A percentile compares a stretch with the other conserved stretches of the same genome.
Conservation (phyloP, 2,329 filamentous ascomycete species). For the Verticillium zaregamsianum region DNA sequence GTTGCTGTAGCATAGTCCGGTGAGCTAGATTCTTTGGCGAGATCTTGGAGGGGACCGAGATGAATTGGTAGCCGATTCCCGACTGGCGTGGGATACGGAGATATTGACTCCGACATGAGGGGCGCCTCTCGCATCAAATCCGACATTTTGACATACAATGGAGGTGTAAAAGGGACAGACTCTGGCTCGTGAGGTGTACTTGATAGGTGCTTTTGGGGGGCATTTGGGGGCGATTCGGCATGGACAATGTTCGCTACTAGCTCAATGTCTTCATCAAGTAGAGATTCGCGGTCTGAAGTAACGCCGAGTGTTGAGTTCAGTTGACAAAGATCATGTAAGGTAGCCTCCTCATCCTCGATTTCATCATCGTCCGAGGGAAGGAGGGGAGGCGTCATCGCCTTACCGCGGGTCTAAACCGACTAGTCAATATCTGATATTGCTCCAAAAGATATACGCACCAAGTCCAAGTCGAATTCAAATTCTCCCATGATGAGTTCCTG, state of each 20-base stretch:
- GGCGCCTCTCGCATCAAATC: background rate
- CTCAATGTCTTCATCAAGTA: constrained; percentile 4
- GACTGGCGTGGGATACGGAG: too few species aligned
- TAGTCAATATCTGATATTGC: background rate
- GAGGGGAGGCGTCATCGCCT: background rate
- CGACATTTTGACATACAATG: background rate
- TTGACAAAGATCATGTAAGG: constrained; percentile 15
- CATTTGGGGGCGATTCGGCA: background rate
- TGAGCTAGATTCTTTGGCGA: background rate
- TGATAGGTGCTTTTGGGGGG: background rate
- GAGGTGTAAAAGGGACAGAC: constrained; percentile 4
- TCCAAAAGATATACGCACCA: background rate
- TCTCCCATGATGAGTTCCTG: background rate
- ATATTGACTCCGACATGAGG: background rate
- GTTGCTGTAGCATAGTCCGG: too few species aligned
- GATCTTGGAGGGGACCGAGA: background rate
- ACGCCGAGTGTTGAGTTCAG: constrained; percentile 19
- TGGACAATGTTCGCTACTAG: background rate
- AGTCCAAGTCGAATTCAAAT: background rate
- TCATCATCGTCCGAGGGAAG: background rate
- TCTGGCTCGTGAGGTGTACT: constrained; percentile 1
- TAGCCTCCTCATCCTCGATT: constrained; percentile 6
- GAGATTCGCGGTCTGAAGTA: constrained; percentile 25
- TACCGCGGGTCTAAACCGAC: background rate
- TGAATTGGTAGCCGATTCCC: background rate